Evolutionary conservation across 2,329 filamentous ascomycete genomes (phyloP).

Genomic region (Dactylonectria estremocensis): DNA sequence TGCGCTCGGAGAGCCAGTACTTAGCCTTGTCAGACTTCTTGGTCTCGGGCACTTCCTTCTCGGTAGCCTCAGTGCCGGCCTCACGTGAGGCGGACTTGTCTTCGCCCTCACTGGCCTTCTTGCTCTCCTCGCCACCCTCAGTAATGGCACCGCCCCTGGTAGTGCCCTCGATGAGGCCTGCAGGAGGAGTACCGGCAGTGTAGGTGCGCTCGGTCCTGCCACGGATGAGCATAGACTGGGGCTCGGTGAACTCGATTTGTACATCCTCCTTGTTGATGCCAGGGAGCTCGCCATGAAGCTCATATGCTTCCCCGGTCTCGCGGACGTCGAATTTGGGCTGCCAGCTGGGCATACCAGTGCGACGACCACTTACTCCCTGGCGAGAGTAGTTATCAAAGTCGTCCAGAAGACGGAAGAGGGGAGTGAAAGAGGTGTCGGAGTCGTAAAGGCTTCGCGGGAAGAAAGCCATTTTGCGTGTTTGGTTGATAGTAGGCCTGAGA

Average conservation of each 20-base stretch:
- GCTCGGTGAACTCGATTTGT: conserved; percentile 83
- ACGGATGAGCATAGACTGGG: conserved; percentile 79
- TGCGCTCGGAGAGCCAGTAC: conserved; percentile 81
- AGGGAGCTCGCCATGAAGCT: conserved; percentile 85
- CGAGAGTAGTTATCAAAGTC: conserved; percentile 73
- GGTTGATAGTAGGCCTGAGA: conserved; percentile 38
- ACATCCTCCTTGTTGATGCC: conserved; percentile 82
- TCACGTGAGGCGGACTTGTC: not conserved
- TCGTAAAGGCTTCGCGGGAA: conserved; percentile 69
- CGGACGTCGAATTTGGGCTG: conserved; percentile 84
- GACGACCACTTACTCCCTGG: conserved; percentile 50
- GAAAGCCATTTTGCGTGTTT: conserved; percentile 69
- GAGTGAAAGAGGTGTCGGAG: conserved; percentile 66
- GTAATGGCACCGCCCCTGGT: conserved; percentile 57
- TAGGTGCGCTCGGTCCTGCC: conserved; percentile 78
- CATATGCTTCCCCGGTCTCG: conserved; percentile 77
- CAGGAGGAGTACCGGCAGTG: conserved; percentile 66
- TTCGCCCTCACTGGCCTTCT: not conserved
- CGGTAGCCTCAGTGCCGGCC: not conserved
- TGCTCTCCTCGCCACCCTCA: conserved; percentile 38
- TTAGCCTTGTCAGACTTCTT: conserved; percentile 61
- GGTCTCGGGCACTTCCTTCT: conserved; percentile 27
- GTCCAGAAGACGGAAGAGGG: conserved; percentile 76
- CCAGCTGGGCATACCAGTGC: conserved; percentile 68
- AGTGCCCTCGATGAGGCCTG: conserved; percentile 63